Base-by-base conservation (phyloP, 2,329 filamentous ascomycete species). In the Fusarium cyanostomum region DNA sequence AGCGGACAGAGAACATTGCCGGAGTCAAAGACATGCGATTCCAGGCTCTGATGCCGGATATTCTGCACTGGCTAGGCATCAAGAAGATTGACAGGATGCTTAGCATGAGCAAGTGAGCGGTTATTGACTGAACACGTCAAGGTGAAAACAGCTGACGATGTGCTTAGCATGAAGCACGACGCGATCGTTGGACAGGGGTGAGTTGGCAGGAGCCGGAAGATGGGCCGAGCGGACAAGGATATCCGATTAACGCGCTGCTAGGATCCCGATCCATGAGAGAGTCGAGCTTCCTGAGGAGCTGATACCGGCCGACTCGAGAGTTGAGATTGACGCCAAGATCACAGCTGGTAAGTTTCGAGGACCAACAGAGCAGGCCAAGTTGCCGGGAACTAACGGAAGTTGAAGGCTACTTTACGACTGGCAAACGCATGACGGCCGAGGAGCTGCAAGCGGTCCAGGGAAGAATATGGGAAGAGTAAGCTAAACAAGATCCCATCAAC, bases 311-410 rank as follows among this genome's bases (percentile, higher is more conserved):
- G 95, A 98, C 78, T 96, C 93, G 50, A 85, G 94, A 67, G 95
- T 98, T n/a, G 95, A 99, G 78, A 99, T 98, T 73, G 95, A 98
- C 77, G 95, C 95, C 57, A 98, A 98, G 82, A 97, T 98, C 74
- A 95, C 94, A 70, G 93, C 94, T 59, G 95, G 91, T 92, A 79
- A 78, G 87, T 79, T 53, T 30, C 16, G 24, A 50, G 56, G 30
- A 33, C 5, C 30, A 21, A 28, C 30, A 16, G 45, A 42, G 50
- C 24, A 56, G 39, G 33, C 37, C 34, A 37, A 51, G 31, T n/a
- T 11, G 28, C 68, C 39, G 56, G 46, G 46, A 56, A 63, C 64
- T 70, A 67, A 70, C 57, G 57, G 44, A 33, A 48, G 42, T 48
- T 44, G 39, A 61, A 87, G 87, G 87, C 52, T 89, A 90, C 72